Base-by-base conservation (phyloP, 148 eudicot genomes). In the Camellia granthamiana region DNA sequence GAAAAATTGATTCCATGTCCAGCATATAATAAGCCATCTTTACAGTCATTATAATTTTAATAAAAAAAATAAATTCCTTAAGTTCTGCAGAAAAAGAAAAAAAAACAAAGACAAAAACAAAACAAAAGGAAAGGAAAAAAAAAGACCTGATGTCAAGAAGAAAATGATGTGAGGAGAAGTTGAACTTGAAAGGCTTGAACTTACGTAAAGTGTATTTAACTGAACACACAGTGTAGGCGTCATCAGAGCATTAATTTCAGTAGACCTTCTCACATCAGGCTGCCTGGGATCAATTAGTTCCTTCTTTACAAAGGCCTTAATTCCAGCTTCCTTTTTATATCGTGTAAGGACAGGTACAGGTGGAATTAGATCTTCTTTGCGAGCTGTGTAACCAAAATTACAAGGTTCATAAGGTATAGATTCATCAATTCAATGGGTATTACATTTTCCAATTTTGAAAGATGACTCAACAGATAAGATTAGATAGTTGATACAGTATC, bases 301-400 rank as follows among this genome's bases (percentile, higher is more conserved):
- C 90, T 92, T 92, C 88, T 94, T 97, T 51, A 94, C 97, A 84
- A 94, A 94, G 76, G 95, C 91, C 83, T 92, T 97, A 54, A 97
- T 88, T 82, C 95, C 98, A 83, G 84, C 81, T 85, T 97, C 99
- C 80, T 83, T 97, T 72, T 88, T 83, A 86, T 90, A 88, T 91
- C 98, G 85, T 47, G 98, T 96, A 77, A 97, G 95, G 87, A 89
- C 84, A 70, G 99, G 99, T 72, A 94, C 92, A 77, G 99, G 94
- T 70, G 99, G 99, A 76, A 94, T 85, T 70, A 97, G 80, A 76
- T 97, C 99, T 75, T 91, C 99, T 85, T 91, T 97, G 87, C 83
- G 91, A 80, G 94, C 98, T 94, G 88, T 81, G 89, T 54, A 52
- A 44, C 30, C 16, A 85, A 63, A 60, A 58, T 18, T 49, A 75